Percentiles rank a stretch among this genome's conserved stretches.
phyloP scores from a whole-genome alignment of 768 basidiomycete species.

The Asterophora lycoperdoides region DNA sequence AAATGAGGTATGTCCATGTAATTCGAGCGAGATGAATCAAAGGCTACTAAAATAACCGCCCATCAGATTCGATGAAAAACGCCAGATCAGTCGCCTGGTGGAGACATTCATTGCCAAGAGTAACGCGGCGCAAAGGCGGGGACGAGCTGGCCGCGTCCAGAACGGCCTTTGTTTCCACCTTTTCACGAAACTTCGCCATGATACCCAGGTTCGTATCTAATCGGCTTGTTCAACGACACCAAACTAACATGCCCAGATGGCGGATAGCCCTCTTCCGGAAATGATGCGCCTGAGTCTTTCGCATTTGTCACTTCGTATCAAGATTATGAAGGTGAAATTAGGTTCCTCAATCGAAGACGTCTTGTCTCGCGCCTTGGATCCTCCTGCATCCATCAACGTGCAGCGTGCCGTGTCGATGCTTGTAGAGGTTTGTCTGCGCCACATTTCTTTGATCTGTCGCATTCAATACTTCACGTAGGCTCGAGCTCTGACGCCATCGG shows the following conservation, averaged over 20 bases:
- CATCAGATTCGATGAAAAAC: constrained; percentile 88
- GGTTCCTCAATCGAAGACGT: constrained; percentile 88
- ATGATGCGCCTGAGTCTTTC: constrained; percentile 93
- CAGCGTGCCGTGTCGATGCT: constrained; percentile 86
- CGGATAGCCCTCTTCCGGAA: constrained; percentile 88
- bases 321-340: constrained; percentile 88
- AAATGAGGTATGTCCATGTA: constrained; percentile 64
- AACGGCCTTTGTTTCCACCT: constrained; percentile 91
- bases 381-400: constrained; percentile 80
- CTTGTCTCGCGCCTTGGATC: constrained; percentile 82
- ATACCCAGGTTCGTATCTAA: constrained; percentile 54
- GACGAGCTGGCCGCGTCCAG: constrained; percentile 89
- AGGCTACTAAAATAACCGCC: neutral
- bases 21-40: neutral
- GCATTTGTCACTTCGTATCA: constrained; percentile 86
- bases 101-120: constrained; percentile 91
- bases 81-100: constrained; percentile 87
- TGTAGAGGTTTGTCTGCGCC: constrained; percentile 61
- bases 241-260: constrained; percentile 49
- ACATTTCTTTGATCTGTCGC: neutral
- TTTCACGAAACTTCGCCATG: constrained; percentile 85
- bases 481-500: constrained; percentile 74
- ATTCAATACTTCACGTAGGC: constrained; percentile 42
- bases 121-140: constrained; percentile 86
- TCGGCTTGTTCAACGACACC: neutral